These are phyloP conservation scores for Tilletiopsis washingtonensis DNA, from an alignment of 1,284 basidiomycete species.

Conservation along the genomic window DNA sequence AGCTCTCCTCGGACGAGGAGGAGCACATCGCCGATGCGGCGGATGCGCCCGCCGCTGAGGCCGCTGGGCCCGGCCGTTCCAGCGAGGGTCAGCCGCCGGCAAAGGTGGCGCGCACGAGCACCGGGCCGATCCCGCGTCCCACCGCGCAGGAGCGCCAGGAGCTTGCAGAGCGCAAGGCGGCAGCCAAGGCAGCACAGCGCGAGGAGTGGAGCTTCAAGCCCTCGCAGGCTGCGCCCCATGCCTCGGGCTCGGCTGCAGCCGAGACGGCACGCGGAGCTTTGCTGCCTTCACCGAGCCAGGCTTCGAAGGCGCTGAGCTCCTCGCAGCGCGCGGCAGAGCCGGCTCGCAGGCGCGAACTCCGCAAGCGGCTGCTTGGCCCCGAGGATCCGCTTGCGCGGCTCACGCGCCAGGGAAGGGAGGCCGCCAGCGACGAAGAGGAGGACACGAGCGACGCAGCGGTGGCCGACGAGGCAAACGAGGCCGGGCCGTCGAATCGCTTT, in stretches of 20 bases:
- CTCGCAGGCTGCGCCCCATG: background rate
- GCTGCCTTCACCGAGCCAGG: too few relatives aligned
- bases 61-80: background rate
- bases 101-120: background rate
- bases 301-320: background rate
- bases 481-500: background rate
- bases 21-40: background rate
- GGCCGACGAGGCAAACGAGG: background rate
- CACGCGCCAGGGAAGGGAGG: background rate
- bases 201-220: background rate
- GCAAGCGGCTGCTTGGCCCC: background rate
- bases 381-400: background rate
- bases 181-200: background rate
- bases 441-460: background rate
- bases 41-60: background rate
- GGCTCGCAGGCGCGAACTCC: background rate
- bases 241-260: too few relatives aligned
- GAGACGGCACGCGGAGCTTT: too few relatives aligned
- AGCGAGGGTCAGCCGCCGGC: background rate
- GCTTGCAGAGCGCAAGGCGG: background rate
- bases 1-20: too few relatives aligned
- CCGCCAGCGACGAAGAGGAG: background rate
- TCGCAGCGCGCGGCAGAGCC: background rate
- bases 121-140: background rate
- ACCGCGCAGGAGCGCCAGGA: background rate